phyloP scores from a whole-genome alignment of 352 stramenopile species.

The Sclerospora graminicola region DNA sequence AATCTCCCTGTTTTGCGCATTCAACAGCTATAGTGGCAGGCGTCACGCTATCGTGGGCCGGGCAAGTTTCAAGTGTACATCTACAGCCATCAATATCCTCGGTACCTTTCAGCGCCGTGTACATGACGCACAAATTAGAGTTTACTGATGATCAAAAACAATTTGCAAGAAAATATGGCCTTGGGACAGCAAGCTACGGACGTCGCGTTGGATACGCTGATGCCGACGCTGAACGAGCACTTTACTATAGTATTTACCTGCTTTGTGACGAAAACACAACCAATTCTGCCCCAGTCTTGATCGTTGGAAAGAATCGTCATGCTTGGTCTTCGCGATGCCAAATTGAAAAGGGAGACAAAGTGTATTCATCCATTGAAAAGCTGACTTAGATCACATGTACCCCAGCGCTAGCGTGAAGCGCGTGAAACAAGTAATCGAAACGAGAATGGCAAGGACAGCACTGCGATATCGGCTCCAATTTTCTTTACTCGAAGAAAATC shows the following conservation, averaged over 20 bases:
- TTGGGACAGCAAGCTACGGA: constrained; percentile 14
- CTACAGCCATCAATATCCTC: constrained; percentile 4
- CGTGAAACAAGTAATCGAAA: neutral
- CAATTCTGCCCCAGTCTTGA: constrained; percentile 13
- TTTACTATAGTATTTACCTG: constrained; percentile 40
- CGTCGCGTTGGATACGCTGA: constrained; percentile 12
- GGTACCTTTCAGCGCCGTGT: constrained; percentile 11
- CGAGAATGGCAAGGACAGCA: constrained; percentile 30
- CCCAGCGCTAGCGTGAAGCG: constrained; percentile 3
- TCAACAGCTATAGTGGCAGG: constrained; percentile 30
- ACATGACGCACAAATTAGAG: constrained; percentile 5
- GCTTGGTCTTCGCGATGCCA: constrained; percentile 38
- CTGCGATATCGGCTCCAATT: constrained; percentile 63
- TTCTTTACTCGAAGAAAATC: constrained; percentile 51
- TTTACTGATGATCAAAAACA: constrained; percentile 2
- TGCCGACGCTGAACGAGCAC: constrained; percentile 4
- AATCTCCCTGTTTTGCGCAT: constrained; percentile 45
- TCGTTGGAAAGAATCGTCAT: constrained; percentile 52
- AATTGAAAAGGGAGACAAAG: constrained; percentile 11
- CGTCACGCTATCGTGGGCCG: constrained; percentile 16
- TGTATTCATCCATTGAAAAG: constrained; percentile 26
- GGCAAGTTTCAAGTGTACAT: constrained; percentile 16
- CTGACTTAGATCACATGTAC: constrained; percentile 36
- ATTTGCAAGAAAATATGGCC: constrained; percentile 2
- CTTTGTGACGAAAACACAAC: constrained; percentile 23